phyloP scores from a whole-genome alignment of 2,329 filamentous ascomycete genomes.

The Diaporthe aspalathi region DNA sequence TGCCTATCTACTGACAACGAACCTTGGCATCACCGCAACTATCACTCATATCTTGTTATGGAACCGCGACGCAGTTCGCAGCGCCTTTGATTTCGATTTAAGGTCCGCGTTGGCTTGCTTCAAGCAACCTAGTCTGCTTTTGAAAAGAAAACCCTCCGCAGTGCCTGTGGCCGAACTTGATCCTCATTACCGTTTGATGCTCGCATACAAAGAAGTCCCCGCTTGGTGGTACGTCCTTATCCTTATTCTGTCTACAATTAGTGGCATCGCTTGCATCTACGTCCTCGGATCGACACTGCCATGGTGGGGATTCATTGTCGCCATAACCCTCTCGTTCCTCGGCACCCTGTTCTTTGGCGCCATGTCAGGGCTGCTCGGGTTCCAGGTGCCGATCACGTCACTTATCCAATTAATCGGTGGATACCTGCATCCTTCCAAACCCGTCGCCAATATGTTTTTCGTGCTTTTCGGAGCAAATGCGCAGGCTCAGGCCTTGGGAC shows the following conservation, averaged over 20 bases:
- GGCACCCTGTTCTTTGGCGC: constrained; percentile 56
- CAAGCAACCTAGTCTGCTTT: constrained; percentile 38
- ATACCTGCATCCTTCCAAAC: constrained; percentile 56
- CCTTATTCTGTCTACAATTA: constrained; percentile 48
- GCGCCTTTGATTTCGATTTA: constrained; percentile 44
- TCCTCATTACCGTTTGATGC: constrained; percentile 56
- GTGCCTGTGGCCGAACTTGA: constrained; percentile 46
- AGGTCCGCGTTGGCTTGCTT: neutral
- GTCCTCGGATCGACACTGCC: constrained; percentile 50
- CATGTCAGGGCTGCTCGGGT: constrained; percentile 52
- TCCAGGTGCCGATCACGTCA: constrained; percentile 51
- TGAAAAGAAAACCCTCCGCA: constrained; percentile 37
- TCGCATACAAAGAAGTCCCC: constrained; percentile 55
- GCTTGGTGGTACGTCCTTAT: constrained; percentile 55
- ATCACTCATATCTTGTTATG: constrained; percentile 57
- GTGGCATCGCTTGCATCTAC: constrained; percentile 54
- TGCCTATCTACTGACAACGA: constrained; percentile 55
- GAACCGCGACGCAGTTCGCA: constrained; percentile 53
- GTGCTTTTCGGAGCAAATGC: constrained; percentile 50
- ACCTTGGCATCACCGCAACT: constrained; percentile 59
- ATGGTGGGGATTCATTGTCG: constrained; percentile 57
- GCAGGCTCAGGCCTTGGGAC: constrained; percentile 48
- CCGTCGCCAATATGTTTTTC: constrained; percentile 59
- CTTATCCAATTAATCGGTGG: constrained; percentile 60
- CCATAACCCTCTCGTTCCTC: constrained; percentile 49